These are phyloP conservation scores for Paramecium caudatum DNA, from an alignment of 73 alveolate genomes.

Conservation along the genomic window DNA sequence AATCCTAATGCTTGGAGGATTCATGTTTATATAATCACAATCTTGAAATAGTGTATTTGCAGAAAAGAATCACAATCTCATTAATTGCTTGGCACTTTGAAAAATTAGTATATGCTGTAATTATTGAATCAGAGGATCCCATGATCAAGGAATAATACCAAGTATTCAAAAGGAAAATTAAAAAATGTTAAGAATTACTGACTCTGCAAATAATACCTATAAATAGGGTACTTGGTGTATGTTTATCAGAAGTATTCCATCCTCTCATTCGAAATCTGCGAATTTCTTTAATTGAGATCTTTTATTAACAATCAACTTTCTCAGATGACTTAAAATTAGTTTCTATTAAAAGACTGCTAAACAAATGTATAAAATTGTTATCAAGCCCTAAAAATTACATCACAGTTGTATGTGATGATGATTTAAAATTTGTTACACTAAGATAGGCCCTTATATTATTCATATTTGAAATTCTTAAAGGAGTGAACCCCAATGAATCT, in stretches of 20 bases:
- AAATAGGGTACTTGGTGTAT: background rate
- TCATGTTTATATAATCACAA: conserved; percentile 10
- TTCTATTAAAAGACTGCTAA: background rate
- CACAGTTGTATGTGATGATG: background rate
- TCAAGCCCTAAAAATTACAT: background rate
- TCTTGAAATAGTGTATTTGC: background rate
- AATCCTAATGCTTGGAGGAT: background rate
- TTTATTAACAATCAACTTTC: background rate
- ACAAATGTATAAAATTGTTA: background rate
- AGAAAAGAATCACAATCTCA: background rate
- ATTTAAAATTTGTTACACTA: background rate
- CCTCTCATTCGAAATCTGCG: background rate
- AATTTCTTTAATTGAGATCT: background rate
- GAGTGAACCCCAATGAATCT: background rate
- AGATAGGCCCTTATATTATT: background rate
- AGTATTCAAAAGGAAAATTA: background rate
- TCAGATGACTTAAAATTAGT: background rate
- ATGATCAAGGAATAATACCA: background rate
- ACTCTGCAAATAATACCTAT: background rate
- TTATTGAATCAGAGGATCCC: conserved; percentile 3
- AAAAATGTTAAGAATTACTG: background rate
- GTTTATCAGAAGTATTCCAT: background rate
- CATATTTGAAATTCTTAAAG: background rate
- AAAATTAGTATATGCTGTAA: background rate
- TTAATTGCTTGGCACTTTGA: background rate